Evolutionary conservation across 2,329 filamentous ascomycete species (phyloP).

Genomic region (Didymosphaeria variabile): DNA sequence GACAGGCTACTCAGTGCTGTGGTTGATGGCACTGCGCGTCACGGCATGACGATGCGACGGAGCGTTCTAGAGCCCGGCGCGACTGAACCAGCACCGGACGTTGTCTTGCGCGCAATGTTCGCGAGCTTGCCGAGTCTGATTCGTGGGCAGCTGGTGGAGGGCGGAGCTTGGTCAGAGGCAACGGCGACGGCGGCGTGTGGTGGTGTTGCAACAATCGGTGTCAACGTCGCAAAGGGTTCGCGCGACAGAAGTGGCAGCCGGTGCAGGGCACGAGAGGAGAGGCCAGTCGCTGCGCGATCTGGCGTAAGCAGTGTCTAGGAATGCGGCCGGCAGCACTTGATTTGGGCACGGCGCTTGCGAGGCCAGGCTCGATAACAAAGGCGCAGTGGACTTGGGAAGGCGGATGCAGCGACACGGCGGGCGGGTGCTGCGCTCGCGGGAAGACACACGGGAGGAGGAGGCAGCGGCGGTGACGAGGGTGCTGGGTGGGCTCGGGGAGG

Average conservation of each 20-base stretch:
- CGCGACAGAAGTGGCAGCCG: constrained; percentile 17
- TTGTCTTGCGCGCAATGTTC: constrained; percentile 2
- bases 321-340: constrained; percentile 20
- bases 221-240: constrained; percentile 13
- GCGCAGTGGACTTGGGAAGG: constrained; percentile 15
- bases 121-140: constrained; percentile 3
- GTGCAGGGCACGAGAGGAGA: constrained; percentile 7
- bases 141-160: constrained; percentile 13
- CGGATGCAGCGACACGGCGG: constrained; percentile 21
- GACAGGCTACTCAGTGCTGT: constrained; percentile 30
- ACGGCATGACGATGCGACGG: constrained; percentile 34
- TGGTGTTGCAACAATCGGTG: neutral
- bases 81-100: constrained; percentile 11
- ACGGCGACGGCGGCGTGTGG: constrained; percentile 13
- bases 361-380: constrained; percentile 27
- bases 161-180: constrained; percentile 17
- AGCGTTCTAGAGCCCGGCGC: constrained; percentile 13
- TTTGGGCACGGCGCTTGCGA: constrained; percentile 26
- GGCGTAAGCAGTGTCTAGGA: constrained; percentile 21
- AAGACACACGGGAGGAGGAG: neutral
- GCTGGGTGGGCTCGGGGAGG: neutral
- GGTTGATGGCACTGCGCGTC: constrained; percentile 29
- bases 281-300: constrained; percentile 8
- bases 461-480: constrained; percentile 9
- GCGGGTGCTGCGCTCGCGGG: constrained; percentile 11